A percentile compares a stretch with the other conserved stretches of the same genome.
phyloP scores from a whole-genome alignment of 2,329 filamentous ascomycete genomes.

The Trichothecium sympodiale region DNA sequence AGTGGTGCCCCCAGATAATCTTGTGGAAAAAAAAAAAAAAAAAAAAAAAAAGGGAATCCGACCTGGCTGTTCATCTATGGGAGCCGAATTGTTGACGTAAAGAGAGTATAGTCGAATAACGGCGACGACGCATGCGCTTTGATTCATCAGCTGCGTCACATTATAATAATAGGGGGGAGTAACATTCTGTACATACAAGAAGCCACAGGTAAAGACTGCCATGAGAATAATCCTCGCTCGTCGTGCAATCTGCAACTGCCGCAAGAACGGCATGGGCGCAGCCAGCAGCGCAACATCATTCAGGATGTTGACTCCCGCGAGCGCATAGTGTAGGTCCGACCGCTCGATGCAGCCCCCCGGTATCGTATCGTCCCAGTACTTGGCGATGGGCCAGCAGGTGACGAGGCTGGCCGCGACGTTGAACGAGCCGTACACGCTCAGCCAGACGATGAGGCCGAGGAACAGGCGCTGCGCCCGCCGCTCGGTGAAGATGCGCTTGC shows the following conservation, averaged over 20 bases:
- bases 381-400: constrained; percentile 15
- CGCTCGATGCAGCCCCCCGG: constrained; percentile 14
- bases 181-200: constrained; percentile 21
- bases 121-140: constrained; percentile 13
- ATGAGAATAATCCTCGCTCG: constrained; percentile 30
- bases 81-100: constrained; percentile 8
- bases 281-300: constrained; percentile 18
- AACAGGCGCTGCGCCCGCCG: constrained; percentile 12
- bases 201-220: constrained; percentile 24
- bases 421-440: constrained; percentile 11
- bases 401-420: constrained; percentile 12
- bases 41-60: not conserved
- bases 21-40: too few species aligned
- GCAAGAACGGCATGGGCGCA: constrained; percentile 18
- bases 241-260: constrained; percentile 24
- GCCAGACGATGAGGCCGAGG: constrained; percentile 10
- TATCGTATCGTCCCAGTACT: constrained; percentile 15
- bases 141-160: not conserved
- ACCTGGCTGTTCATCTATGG: constrained; percentile 4
- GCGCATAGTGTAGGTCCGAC: constrained; percentile 12
- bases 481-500: constrained; percentile 14
- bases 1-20: too few species aligned
- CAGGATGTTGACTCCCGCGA: constrained; percentile 19
- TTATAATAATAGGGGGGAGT: not conserved
- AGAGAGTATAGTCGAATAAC: constrained; percentile 13